Evolutionary conservation across 148 eudicot species (phyloP), one percentile per base, ranked within the genome.

Genomic region (Diospyros lotus): DNA sequence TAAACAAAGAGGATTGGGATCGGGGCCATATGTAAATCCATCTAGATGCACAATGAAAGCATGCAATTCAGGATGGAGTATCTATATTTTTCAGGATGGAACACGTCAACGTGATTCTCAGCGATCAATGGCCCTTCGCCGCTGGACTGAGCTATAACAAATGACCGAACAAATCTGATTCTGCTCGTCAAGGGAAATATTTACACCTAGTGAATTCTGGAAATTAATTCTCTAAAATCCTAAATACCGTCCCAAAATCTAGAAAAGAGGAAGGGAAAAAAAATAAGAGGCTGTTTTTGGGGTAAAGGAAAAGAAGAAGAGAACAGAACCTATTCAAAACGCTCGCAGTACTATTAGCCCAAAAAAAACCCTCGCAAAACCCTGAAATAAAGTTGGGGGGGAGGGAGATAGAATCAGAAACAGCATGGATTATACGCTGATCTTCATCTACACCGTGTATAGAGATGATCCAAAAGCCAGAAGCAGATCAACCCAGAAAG

Each of bases 311-410:
- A 63, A 53, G 7, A 50, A 58, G 5, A 10, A 40, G 18, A n/a
- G 58, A 28, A 71, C 12, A 61, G 11, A 12, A 39, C 28, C 17
- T 15, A 44, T 52, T 39, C 59, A 18, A 64, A 63, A 73, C 14
- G 13, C 40, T n/a, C 15, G 28, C 63, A 71, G 45, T 17, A n/a
- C n/a, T 17, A 64, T 12, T 58, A 44, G 56, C 1, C 15, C 11
- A 15, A n/a, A 44, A 73, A 52, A 69, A 79, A 74, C 80, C 77
- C 82, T 69, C 59, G 28, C 38, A 70, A 71, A 80, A 64, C 82
- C 82, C 79, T 75, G 51, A 75, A 45, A 13, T 14, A 58, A 43
- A 64, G 38, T 28, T 28, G 28, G 28, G 28, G 28, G 71, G n/a
- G 58, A 75, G 28, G 46, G 3, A 43, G n/a, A 38, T 73, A 53